Base-by-base conservation (phyloP, 805 yeast species). In the Candida manassasensis region DNA sequence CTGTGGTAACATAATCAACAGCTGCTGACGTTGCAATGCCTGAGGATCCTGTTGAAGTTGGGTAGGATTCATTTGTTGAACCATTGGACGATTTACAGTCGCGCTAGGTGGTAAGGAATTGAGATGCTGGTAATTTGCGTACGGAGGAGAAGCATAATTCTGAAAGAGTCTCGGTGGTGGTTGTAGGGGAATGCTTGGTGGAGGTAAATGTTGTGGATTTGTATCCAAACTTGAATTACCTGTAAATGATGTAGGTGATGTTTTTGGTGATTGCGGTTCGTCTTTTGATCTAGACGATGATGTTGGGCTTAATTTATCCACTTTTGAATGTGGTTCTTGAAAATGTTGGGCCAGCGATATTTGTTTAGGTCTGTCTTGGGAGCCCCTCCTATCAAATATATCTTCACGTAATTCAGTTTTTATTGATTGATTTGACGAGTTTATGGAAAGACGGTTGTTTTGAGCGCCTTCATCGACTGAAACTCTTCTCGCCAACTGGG, bases 201-300 rank as follows among this genome's bases (percentile, higher is more conserved):
- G 37, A 11, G 43, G 46, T 29, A 16, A 40, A 6, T 24, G 27
- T 11, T 24, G 27, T 7, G 12, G 6, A 24, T 11, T 24, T 7
- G 27, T 5, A 7, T 7, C 9, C 10, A 21, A 21, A 6, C 9
- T 11, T 11, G 14, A 11, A 24, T 24, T 24, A 24, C 22, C 22
- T 21, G 43, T 27, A 21, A 36, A 26, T 4, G 34, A 41, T 9
- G 43, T 41, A 0, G 69, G 70, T 2, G 67, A 61, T 2, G 69
- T 57, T 27, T 56, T 63, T 0, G 72, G 72, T 4, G 68, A 61
- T 31, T 61, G 67, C 1, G 67, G 61, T 36, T 62, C 61, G 13
- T 64, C 70, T 10, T 48, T 40, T 13, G 47, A 46, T 34, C 54
- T 56, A 4, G 39, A 44, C 2, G 65, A 58, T 11, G 57, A 43